Evolutionary conservation across 2,329 filamentous ascomycete genomes (phyloP).

Genomic region (Ophiostoma sp.): DNA sequence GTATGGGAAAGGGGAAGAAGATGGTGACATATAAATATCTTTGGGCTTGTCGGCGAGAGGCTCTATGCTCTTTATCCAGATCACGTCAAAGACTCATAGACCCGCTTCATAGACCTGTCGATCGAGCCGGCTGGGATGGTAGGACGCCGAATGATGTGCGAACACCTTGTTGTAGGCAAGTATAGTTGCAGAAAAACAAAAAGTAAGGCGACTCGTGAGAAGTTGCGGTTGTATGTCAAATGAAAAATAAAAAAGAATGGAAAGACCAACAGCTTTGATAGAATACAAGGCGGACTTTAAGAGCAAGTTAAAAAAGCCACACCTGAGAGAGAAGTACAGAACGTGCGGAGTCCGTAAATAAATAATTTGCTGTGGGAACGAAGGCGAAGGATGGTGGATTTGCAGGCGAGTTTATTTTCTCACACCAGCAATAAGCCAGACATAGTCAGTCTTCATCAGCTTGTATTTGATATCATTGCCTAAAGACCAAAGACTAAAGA

Average conservation of each 20-base stretch:
- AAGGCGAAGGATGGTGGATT: neutral
- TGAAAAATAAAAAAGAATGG: too few relatives aligned
- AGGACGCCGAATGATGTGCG: neutral
- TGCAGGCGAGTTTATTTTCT: neutral
- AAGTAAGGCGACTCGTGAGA: neutral
- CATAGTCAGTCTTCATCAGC: neutral
- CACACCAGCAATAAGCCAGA: neutral
- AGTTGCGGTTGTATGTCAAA: too few relatives aligned
- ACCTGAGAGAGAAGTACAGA: too few relatives aligned
- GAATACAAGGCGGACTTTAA: too few relatives aligned
- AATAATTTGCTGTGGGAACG: neutral
- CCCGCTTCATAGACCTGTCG: neutral
- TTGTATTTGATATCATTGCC: neutral
- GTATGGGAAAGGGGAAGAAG: neutral
- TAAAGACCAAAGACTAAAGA: too few relatives aligned
- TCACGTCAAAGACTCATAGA: neutral
- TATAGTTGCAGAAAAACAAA: neutral
- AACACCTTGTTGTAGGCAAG: neutral
- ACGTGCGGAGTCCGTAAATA: too few relatives aligned
- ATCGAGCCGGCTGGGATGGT: neutral
- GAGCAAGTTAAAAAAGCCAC: too few relatives aligned
- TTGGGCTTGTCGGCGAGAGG: neutral
- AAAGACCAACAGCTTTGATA: too few relatives aligned
- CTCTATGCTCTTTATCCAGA: neutral
- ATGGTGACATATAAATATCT: neutral